Evolutionary conservation across 495 filamentous ascomycete species (phyloP), one percentile per base, ranked within the genome.

Genomic region (Arthonia radiata): DNA sequence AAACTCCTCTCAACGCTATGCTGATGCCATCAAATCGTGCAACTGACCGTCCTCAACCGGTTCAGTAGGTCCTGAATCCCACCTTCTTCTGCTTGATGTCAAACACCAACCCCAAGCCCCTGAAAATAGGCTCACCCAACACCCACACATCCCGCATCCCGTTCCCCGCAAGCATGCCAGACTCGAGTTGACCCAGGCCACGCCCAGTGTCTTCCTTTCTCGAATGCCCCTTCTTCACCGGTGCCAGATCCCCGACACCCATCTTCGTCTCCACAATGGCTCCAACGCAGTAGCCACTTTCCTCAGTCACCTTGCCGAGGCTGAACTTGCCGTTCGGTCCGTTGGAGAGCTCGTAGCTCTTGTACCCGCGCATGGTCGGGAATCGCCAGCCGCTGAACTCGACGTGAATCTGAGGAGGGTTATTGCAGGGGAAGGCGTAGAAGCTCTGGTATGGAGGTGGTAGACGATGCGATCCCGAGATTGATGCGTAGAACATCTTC

Each of bases 401-500:
- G 23, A 49, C 43, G 14, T 39, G 28, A 6, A 46, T 12, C 15
- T 14, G 29, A 1, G 46, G 46, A 12, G 42, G 39, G 21, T 49
- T 49, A 9, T 48, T 28, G 27, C 46, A 49, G 2, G 46, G 46
- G 27, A 44, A 49, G 15, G 30, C 33, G 33, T 43, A 42, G 36
- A 49, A 46, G 13, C 34, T 43, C 5, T 30, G 35, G 28, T 42
- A 29, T 5, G 45, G 45, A 4, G 36, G 22, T 7, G 40, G 31
- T n/a, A 48, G 33, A 9, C 31, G 34, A 8, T 27, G 35, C 55
- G 33, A 24, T 52, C 45, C 19, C 56, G 57, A 24, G 49, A 46
- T 15, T 35, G 33, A 28, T 50, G 51, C n/a, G 40, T 37, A 27
- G 42, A 54, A 32, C 31, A 40, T 41, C 47, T 54, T 31, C 61